A percentile compares a stretch with the other conserved stretches of the same genome.
These are phyloP conservation scores for Lasiosphaeria hispida DNA, from an alignment of 495 filamentous ascomycete genomes.

Conservation along the genomic window DNA sequence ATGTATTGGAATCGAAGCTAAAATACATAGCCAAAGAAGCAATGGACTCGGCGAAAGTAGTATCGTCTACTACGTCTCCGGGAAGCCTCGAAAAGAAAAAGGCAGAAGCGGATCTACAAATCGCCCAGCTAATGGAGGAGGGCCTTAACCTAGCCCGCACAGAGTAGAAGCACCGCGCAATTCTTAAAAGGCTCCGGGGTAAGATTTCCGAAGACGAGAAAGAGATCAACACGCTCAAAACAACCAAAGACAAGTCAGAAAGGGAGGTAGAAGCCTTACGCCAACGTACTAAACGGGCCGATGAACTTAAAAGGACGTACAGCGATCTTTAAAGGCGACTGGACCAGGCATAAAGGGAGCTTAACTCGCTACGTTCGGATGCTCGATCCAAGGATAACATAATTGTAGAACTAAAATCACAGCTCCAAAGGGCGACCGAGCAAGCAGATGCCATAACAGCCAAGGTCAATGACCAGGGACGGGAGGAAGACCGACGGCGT, in stretches of 20 bases:
- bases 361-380: constrained; percentile 65
- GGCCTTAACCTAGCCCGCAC: constrained; percentile 83
- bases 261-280: constrained; percentile 56
- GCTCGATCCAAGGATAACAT: constrained; percentile 61
- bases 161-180: constrained; percentile 77
- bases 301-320: constrained; percentile 64
- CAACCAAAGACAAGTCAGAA: constrained; percentile 66
- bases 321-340: constrained; percentile 62
- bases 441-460: constrained; percentile 66
- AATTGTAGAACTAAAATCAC: constrained; percentile 66
- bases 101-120: constrained; percentile 84
- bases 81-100: constrained; percentile 73
- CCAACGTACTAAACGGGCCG: constrained; percentile 60
- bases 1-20: constrained; percentile 86
- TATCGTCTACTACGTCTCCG: constrained; percentile 56
- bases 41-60: constrained; percentile 65
- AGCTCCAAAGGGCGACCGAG: constrained; percentile 65
- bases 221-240: constrained; percentile 58
- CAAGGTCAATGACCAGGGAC: constrained; percentile 62
- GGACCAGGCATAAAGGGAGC: constrained; percentile 63
- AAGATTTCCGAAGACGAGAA: constrained; percentile 63
- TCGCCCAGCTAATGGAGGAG: constrained; percentile 85
- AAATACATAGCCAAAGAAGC: constrained; percentile 80
- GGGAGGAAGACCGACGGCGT: constrained; percentile 64
- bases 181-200: constrained; percentile 76